phyloP scores from a whole-genome alignment of 306 rosid genomes.

The Cucumis cinereus region DNA sequence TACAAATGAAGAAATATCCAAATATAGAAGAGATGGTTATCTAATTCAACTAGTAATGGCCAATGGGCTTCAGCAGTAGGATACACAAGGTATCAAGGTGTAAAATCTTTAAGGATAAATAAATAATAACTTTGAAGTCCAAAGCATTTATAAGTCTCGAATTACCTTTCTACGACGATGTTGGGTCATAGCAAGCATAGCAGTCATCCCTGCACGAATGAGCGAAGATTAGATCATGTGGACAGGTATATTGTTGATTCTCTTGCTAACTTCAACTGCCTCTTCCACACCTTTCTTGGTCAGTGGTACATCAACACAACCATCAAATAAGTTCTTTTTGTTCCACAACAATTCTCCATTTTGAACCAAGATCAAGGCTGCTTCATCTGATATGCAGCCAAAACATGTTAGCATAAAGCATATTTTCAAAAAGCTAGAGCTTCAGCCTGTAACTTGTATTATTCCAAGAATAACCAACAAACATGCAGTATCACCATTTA shows the following conservation, averaged over 20 bases:
- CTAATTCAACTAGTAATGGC: background rate
- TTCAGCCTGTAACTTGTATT: background rate
- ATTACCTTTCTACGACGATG: constrained; percentile 86
- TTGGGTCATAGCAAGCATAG: constrained; percentile 99
- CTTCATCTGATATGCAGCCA: constrained; percentile 52
- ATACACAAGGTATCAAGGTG: background rate
- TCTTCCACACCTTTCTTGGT: constrained; percentile 92
- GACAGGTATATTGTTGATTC: constrained; percentile 88
- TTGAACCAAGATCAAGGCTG: constrained; percentile 80
- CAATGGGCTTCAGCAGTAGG: background rate
- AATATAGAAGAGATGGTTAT: background rate
- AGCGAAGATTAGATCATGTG: constrained; percentile 88
- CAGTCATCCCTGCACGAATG: constrained; percentile 98
- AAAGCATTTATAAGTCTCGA: background rate
- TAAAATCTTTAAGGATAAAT: background rate
- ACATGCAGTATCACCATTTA: background rate
- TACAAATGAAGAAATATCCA: background rate
- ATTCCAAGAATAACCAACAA: background rate
- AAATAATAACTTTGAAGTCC: background rate
- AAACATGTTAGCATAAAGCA: constrained; percentile 5
- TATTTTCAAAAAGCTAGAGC: constrained; percentile 3
- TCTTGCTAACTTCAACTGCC: constrained; percentile 98
- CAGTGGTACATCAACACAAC: constrained; percentile 96
- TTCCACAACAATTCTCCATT: constrained; percentile 97
- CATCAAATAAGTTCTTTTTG: constrained; percentile 90